Evolutionary conservation across 73 alveolate genomes (phyloP).

Genomic region (Halteria grandinella): DNA sequence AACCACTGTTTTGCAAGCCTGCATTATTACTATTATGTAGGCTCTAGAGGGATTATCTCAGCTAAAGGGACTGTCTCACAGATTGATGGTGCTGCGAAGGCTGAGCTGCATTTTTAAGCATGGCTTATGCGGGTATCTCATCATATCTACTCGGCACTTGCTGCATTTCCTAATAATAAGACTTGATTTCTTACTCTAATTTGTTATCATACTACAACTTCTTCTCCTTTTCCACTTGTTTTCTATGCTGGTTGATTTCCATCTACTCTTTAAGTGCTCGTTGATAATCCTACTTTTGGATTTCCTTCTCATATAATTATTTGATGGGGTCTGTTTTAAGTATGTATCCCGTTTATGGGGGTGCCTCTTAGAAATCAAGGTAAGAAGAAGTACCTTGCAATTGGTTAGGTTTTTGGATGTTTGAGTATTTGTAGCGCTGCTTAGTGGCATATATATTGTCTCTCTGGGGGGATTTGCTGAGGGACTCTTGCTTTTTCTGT

Average conservation of each 20-base stretch:
- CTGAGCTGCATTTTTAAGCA: no score
- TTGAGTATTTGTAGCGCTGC: slow-evolving; percentile 32
- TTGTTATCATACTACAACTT: background rate
- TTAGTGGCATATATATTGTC: slow-evolving; percentile 22
- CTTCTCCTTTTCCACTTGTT: background rate
- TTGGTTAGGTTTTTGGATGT: slow-evolving; percentile 10
- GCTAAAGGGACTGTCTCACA: no score
- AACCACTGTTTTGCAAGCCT: no score
- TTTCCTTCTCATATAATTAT: slow-evolving; percentile 12
- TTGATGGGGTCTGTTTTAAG: slow-evolving; percentile 17
- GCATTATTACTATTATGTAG: no score
- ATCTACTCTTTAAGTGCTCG: slow-evolving; percentile 33
- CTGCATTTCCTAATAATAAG: no score
- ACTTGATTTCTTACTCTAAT: background rate
- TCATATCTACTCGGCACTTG: no score
- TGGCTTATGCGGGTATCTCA: no score
- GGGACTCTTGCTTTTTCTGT: slow-evolving; percentile 22
- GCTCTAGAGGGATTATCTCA: no score
- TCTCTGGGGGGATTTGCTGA: slow-evolving; percentile 19
- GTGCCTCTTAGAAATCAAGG: no score
- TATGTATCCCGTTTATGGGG: no score
- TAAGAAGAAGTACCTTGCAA: no score
- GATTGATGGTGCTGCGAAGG: no score
- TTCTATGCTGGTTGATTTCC: slow-evolving; percentile 38
- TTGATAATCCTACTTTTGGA: slow-evolving; percentile 9